These are phyloP conservation scores for Pleurotus platypus DNA, from an alignment of 768 basidiomycete genomes.

Conservation along the genomic window DNA sequence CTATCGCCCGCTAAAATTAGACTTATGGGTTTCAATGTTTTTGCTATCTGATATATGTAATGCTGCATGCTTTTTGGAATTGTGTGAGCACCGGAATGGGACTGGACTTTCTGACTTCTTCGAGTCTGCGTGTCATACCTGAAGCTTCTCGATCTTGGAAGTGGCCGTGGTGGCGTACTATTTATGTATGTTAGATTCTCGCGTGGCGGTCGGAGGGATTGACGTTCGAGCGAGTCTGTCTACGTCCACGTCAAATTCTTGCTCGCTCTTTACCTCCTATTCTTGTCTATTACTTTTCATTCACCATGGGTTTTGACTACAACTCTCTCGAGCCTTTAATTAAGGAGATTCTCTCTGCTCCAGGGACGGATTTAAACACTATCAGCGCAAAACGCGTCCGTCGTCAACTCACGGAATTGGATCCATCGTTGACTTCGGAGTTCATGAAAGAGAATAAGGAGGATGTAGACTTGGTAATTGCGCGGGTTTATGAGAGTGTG, in stretches of 20 bases:
- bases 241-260: constrained; percentile 2
- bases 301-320: constrained; percentile 50
- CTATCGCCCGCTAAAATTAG: constrained; percentile 35
- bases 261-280: constrained; percentile 14
- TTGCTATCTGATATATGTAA: not conserved
- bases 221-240: not conserved
- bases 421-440: constrained; percentile 52
- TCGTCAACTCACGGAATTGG: constrained; percentile 56
- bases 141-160: not conserved
- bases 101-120: not conserved
- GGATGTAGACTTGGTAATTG: constrained; percentile 69
- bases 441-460: constrained; percentile 63
- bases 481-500: constrained; percentile 59
- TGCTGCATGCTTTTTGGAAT: not conserved
- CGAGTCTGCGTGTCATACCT: not conserved
- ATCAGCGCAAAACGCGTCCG: constrained; percentile 90
- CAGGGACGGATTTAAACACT: constrained; percentile 71
- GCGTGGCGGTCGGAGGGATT: constrained; percentile 5
- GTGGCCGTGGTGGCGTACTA: not conserved
- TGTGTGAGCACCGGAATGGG: not conserved
- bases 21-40: not conserved
- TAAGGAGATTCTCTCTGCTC: constrained; percentile 67
- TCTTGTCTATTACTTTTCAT: constrained; percentile 8
- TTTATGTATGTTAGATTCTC: not conserved
- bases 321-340: constrained; percentile 57